Conservation (phyloP, 2,329 filamentous ascomycete species). For the Pseudogymnoascus sp. region DNA sequence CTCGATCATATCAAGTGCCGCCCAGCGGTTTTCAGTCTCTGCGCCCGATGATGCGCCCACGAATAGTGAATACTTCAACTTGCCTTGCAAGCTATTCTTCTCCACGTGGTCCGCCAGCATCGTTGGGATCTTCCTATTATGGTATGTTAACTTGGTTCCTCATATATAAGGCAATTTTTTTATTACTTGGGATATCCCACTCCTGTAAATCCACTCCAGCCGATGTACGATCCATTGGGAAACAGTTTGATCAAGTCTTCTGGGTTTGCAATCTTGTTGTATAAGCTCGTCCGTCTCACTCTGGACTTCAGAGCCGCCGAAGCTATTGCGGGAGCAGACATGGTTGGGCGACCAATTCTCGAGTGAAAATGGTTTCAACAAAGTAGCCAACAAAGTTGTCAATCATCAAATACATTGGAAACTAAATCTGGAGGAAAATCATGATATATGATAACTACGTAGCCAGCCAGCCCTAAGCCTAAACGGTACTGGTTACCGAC, state of each 20-base stretch:
- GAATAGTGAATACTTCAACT: conserved; percentile 79
- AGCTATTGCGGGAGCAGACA: conserved; percentile 16
- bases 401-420: neutral
- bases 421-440: neutral
- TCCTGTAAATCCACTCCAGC: conserved; percentile 86
- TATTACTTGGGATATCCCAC: conserved; percentile 28
- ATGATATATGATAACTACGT: conserved; percentile 8
- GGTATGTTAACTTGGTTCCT: too few relatives aligned
- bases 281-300: conserved; percentile 64
- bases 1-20: conserved; percentile 82
- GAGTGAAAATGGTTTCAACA: neutral
- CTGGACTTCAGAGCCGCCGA: conserved; percentile 59
- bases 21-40: conserved; percentile 84
- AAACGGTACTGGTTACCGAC: conserved; percentile 3
- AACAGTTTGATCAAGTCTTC: conserved; percentile 75
- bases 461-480: neutral
- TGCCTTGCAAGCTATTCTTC: conserved; percentile 71
- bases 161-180: too few relatives aligned
- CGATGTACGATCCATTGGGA: conserved; percentile 76
- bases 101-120: conserved; percentile 84
- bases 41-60: conserved; percentile 84
- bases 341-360: neutral
- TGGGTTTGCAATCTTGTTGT: conserved; percentile 70
- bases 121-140: conserved; percentile 64
- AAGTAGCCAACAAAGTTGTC: neutral